A percentile compares a stretch with the other conserved stretches of the same genome.
Evolutionary conservation across 75 land plant species (phyloP).

Genomic region (Chamaecyparis obtusa): DNA sequence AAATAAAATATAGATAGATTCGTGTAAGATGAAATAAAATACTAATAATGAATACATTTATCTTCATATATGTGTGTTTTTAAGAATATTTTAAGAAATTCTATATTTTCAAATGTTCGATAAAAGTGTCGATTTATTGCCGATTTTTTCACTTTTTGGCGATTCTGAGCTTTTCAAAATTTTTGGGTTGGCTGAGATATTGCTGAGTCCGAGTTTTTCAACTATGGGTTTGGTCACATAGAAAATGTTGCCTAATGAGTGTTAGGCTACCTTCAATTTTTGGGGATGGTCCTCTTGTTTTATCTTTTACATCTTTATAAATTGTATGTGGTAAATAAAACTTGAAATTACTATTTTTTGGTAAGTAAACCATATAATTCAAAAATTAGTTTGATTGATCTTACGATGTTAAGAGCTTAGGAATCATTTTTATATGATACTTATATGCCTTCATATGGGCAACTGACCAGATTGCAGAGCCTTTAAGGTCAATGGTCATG

Average conservation of each 20-base stretch:
- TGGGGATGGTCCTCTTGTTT: not conserved
- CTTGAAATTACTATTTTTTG: no score
- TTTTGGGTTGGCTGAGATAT: no score
- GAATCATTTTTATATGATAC: not conserved
- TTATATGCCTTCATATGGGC: not conserved
- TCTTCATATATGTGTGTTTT: no score
- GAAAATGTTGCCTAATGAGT: not conserved
- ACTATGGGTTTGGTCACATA: not conserved
- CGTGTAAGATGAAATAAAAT: no score
- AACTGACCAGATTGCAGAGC: constrained; percentile 28
- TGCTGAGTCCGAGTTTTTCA: no score
- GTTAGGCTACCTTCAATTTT: not conserved
- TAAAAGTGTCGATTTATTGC: no score
- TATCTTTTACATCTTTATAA: not conserved
- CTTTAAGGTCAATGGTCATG: constrained; percentile 49
- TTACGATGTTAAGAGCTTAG: not conserved
- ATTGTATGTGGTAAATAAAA: not conserved
- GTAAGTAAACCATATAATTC: not conserved
- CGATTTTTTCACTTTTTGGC: no score
- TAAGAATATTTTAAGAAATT: no score
- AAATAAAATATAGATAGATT: no score
- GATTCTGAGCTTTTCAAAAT: no score
- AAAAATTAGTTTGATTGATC: not conserved
- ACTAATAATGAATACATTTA: no score
- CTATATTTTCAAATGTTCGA: no score